Conservation (phyloP, 108 stramenopile genomes). For the Pseudonitzschia pungens region DNA sequence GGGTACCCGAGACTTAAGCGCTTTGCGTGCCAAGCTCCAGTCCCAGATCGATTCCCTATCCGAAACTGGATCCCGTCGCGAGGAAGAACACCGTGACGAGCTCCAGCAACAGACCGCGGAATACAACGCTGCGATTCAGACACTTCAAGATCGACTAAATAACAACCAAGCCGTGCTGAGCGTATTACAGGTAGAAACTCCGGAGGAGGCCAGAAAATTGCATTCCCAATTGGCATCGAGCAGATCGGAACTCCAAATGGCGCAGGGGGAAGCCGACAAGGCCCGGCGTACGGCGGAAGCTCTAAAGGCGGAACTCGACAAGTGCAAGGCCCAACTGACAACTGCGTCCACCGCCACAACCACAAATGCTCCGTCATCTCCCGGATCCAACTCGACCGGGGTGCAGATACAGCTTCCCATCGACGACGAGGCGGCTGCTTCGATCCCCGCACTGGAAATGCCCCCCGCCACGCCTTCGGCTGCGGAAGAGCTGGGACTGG, state of each 20-base stretch:
- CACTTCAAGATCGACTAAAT: neutral
- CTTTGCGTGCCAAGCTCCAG: neutral
- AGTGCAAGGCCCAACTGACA: neutral
- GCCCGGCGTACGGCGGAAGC: no score
- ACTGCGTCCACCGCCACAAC: neutral
- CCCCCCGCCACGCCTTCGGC: neutral
- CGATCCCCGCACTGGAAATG: neutral
- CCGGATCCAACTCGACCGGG: conserved; percentile 17
- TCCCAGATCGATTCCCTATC: neutral
- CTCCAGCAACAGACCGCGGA: neutral
- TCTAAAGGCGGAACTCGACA: neutral
- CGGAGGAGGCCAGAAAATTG: neutral
- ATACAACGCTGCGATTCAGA: neutral
- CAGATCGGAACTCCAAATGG: neutral
- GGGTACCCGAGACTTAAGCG: neutral
- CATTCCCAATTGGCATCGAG: neutral
- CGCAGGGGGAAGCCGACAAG: neutral
- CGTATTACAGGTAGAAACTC: neutral
- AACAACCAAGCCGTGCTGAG: neutral
- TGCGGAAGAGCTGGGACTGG: neutral
- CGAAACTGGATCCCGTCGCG: neutral
- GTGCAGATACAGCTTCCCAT: neutral
- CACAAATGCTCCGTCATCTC: neutral
- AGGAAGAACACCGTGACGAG: neutral
- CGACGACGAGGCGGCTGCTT: neutral